Evolutionary conservation across 306 rosid genomes (phyloP), one percentile per base, ranked within the genome.

Genomic region (Oemleria cerasiformis): DNA sequence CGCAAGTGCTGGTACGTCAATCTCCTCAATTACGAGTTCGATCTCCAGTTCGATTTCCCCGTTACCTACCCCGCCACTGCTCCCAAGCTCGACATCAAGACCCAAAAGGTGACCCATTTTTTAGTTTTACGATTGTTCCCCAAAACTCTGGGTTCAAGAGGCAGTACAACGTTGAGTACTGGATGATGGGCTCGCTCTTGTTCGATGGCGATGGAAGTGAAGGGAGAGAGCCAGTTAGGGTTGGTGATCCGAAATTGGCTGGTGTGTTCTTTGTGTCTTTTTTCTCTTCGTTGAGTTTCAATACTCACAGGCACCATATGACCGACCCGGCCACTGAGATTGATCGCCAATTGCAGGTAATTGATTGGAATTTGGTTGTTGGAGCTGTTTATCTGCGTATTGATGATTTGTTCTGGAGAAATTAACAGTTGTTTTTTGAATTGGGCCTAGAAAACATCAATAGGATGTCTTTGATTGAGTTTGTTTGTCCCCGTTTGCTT

Each of bases 1-100:
- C 97, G 99, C 2, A 91, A 91, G 79, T 95, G 99, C 84, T 95
- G 99, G 99, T 95, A 95, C 56, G 88, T 91, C 20, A 95, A 91
- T 63, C 99, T 95, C 51, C 99, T 95, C 86, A 95, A 91, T 86
- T 89, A 95, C 62, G 99, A 95, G 70, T 95, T 95, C 79, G 97
- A 95, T 79, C 99, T 95, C 85, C 99, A 95, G 76, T 95, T 95
- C 51, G 99, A 95, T 75, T 82, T 95, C 47, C 99, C 99, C 1
- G 73, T 95, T 17, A 88, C 99, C 0, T 95, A 95, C 66, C 99
- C 97, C 21, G 83, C 99, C 75, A 95, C 97, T 9, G 97, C 99
- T 3, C 99, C 99, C 0, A 96, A 95, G 79, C 97, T 95, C 73
- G 99, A 95, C 68, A 97, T 96, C 41, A 95, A 95, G 70, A 91